Conservation (phyloP, 1,284 basidiomycete genomes). For the Heterobasidion irregulare region DNA sequence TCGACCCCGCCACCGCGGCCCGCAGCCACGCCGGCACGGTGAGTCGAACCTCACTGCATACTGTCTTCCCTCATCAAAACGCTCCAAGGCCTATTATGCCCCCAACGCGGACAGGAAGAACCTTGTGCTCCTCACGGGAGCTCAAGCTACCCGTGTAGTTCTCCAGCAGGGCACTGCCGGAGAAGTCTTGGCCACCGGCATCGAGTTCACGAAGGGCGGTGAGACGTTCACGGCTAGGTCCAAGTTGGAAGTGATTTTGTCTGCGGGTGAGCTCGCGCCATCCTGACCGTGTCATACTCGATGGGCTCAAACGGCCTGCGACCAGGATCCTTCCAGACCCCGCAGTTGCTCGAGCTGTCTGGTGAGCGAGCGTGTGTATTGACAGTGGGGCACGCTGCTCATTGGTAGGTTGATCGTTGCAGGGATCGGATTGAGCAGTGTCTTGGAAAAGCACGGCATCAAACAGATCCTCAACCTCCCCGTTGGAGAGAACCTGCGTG, state of each 20-base stretch:
- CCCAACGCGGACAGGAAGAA: slow-evolving; percentile 5
- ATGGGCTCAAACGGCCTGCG: too few species aligned
- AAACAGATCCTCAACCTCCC: slow-evolving; percentile 2
- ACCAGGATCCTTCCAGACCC: not conserved
- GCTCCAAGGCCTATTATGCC: slow-evolving; percentile 3
- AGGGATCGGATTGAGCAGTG: not conserved
- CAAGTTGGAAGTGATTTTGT: slow-evolving; percentile 23
- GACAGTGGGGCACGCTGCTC: too few species aligned
- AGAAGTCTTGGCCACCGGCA: slow-evolving; percentile 16
- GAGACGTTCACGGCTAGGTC: slow-evolving; percentile 18
- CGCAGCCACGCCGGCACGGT: slow-evolving; percentile 7
- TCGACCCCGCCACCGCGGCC: slow-evolving; percentile 2
- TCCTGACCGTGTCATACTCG: too few species aligned
- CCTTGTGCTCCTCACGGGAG: slow-evolving; percentile 3
- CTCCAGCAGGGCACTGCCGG: not conserved
- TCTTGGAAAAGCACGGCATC: slow-evolving; percentile 1
- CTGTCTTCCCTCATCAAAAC: too few species aligned
- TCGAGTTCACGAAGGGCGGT: slow-evolving; percentile 15
- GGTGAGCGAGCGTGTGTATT: not conserved
- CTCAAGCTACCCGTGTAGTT: slow-evolving; percentile 4
- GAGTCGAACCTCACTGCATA: not conserved
- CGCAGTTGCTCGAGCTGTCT: slow-evolving; percentile 3
- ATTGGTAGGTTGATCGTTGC: too few species aligned
- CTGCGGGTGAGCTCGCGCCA: slow-evolving; percentile 7
- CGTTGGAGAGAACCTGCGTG: slow-evolving; percentile 4